A percentile compares a stretch with the other conserved stretches of the same genome.
Conservation (phyloP, 2,329 filamentous ascomycete genomes). For the Lomentospora prolificans region DNA sequence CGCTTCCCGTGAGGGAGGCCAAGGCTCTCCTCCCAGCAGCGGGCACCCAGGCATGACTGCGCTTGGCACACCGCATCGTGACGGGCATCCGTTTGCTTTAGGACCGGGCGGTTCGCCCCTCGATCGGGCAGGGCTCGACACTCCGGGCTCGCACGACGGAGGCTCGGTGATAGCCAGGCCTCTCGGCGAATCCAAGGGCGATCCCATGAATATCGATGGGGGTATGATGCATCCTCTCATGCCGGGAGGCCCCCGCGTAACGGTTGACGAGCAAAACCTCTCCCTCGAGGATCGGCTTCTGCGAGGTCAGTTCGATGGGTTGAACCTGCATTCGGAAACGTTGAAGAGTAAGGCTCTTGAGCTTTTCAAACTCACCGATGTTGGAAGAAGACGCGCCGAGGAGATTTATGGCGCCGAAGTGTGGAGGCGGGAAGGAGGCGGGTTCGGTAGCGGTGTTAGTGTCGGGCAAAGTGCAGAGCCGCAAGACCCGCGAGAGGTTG, state of each 20-base stretch:
- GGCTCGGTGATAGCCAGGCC: conserved; percentile 7
- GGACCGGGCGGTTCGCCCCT: not conserved
- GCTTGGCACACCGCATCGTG: conserved; percentile 11
- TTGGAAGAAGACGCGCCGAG: conserved; percentile 39
- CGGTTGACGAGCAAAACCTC: conserved; percentile 25
- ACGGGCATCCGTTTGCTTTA: not conserved
- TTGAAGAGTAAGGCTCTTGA: conserved; percentile 42
- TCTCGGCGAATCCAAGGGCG: conserved; percentile 21
- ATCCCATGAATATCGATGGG: conserved; percentile 29
- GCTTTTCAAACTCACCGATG: conserved; percentile 39
- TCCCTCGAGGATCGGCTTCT: conserved; percentile 42
- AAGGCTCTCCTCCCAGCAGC: not conserved
- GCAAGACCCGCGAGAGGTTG: conserved; percentile 34
- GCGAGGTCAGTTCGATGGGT: conserved; percentile 32
- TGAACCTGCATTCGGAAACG: conserved; percentile 34
- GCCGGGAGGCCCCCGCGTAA: conserved; percentile 30
- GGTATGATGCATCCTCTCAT: conserved; percentile 31
- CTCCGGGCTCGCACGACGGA: not conserved
- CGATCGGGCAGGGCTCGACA: not conserved
- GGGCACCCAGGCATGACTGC: conserved; percentile 4
- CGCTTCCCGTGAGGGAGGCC: conserved; percentile 22
- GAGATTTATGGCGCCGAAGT: conserved; percentile 40
- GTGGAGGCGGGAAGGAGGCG: conserved; percentile 25
- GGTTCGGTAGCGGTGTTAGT: not conserved
- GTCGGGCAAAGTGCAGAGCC: conserved; percentile 13